These are phyloP conservation scores for Bjerkandera adusta DNA, from an alignment of 1,284 basidiomycete species.

Conservation along the genomic window DNA sequence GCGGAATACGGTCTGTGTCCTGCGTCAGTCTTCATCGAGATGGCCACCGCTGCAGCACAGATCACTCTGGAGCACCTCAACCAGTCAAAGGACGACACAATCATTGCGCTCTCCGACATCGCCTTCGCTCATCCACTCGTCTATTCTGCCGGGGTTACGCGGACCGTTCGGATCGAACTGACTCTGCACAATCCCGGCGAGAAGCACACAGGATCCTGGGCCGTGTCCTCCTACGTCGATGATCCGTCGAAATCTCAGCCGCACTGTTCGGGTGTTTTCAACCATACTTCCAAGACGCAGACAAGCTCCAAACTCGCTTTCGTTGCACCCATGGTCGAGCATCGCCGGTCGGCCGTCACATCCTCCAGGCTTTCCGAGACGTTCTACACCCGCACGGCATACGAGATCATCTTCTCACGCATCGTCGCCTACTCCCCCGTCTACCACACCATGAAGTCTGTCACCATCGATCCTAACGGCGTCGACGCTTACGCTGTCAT, in stretches of 20 bases:
- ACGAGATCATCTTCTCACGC: slow-evolving; percentile 65
- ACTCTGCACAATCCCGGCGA: slow-evolving; percentile 26
- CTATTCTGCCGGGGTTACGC: slow-evolving; percentile 32
- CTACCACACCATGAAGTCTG: slow-evolving; percentile 55
- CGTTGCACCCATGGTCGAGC: slow-evolving; percentile 33
- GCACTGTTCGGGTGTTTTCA: slow-evolving; percentile 51
- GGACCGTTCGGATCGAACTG: slow-evolving; percentile 41
- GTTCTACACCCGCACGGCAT: slow-evolving; percentile 55
- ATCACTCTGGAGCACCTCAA: slow-evolving; percentile 34
- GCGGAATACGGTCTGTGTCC: slow-evolving; percentile 59
- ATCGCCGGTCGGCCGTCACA: slow-evolving; percentile 33
- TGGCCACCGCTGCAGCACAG: slow-evolving; percentile 44
- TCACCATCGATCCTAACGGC: slow-evolving; percentile 48
- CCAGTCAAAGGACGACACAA: slow-evolving; percentile 28
- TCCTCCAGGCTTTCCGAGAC: slow-evolving; percentile 35
- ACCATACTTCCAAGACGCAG: slow-evolving; percentile 30
- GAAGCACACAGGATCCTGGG: slow-evolving; percentile 39
- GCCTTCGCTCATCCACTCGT: slow-evolving; percentile 57
- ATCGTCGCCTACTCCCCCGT: slow-evolving; percentile 61
- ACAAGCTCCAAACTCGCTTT: slow-evolving; percentile 39
- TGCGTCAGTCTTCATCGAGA: slow-evolving; percentile 65
- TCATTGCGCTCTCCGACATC: slow-evolving; percentile 41
- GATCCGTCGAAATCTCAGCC: slow-evolving; percentile 17
- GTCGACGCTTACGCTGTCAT: slow-evolving; percentile 53
- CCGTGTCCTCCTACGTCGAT: slow-evolving; percentile 38